phyloP scores from a whole-genome alignment of 106 monocot genomes.

The Ottelia alismoides region DNA sequence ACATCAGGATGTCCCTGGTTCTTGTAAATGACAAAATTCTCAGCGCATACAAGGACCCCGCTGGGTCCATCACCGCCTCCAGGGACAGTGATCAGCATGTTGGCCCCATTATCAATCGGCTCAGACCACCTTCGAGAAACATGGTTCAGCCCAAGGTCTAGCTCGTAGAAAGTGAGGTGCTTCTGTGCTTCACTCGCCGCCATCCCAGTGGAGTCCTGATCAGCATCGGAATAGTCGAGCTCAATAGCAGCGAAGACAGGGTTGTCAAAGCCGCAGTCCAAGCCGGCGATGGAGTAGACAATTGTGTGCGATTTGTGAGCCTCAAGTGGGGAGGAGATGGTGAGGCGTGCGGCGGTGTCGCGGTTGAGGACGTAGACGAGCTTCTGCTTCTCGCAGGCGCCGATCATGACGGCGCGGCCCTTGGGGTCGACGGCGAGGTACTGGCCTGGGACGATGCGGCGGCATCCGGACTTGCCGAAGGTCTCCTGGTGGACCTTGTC shows the following conservation, averaged over 20 bases:
- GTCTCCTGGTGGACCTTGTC: slow-evolving; percentile 98
- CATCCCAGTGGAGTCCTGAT: slow-evolving; percentile 73
- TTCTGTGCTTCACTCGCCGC: slow-evolving; percentile 90
- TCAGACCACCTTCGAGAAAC: slow-evolving; percentile 94
- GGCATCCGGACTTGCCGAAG: slow-evolving; percentile 97
- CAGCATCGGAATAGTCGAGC: slow-evolving; percentile 92
- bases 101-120: slow-evolving; percentile 90
- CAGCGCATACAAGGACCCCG: slow-evolving; percentile 90
- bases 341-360: slow-evolving; percentile 74
- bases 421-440: slow-evolving; percentile 90
- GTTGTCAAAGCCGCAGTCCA: slow-evolving; percentile 97
- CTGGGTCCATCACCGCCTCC: slow-evolving; percentile 95
- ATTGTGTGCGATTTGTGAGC: slow-evolving; percentile 92
- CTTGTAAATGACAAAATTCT: slow-evolving; percentile 91
- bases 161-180: slow-evolving; percentile 97
- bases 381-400: slow-evolving; percentile 96
- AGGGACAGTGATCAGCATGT: slow-evolving; percentile 81
- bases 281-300: slow-evolving; percentile 53
- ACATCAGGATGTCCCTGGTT: slow-evolving; percentile 95
- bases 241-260: slow-evolving; percentile 91
- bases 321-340: slow-evolving; percentile 92
- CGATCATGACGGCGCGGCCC: slow-evolving; percentile 93
- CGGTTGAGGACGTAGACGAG: slow-evolving; percentile 96
- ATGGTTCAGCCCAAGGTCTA: slow-evolving; percentile 90
- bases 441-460: slow-evolving; percentile 94